A percentile compares a stretch with the other conserved stretches of the same genome.
Conservation (phyloP, 1,139 yeast genomes). For the Blastobotrys ciferrii region DNA sequence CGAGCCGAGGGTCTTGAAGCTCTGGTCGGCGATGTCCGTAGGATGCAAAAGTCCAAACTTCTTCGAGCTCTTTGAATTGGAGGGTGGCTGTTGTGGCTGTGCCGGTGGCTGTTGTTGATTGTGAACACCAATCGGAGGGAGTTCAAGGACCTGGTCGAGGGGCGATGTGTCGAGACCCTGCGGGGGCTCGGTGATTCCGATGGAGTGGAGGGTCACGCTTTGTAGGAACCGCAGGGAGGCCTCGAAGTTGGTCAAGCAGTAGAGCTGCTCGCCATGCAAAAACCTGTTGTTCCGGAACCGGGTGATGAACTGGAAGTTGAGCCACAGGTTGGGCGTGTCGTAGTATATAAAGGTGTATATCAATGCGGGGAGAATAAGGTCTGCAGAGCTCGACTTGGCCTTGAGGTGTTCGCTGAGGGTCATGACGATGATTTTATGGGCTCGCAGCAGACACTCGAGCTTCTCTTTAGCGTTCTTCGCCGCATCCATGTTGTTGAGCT, state of each 20-base stretch:
- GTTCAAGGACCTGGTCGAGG: constrained; percentile 1
- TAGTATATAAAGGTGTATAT: constrained; percentile 49
- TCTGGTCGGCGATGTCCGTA: constrained; percentile 31
- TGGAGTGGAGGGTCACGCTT: constrained; percentile 44
- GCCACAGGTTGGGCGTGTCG: constrained; percentile 45
- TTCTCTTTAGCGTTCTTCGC: constrained; percentile 42
- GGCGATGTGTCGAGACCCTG: constrained; percentile 17
- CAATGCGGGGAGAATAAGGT: constrained; percentile 55
- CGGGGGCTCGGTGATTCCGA: constrained; percentile 29
- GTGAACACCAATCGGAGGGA: neutral
- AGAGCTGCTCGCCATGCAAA: constrained; percentile 51
- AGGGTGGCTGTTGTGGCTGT: constrained; percentile 1
- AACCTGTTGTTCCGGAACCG: constrained; percentile 52
- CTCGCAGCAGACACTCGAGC: constrained; percentile 39
- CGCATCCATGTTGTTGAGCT: constrained; percentile 28
- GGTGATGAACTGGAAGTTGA: constrained; percentile 53
- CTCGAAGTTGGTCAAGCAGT: constrained; percentile 61
- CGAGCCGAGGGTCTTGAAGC: constrained; percentile 33
- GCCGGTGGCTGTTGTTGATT: constrained; percentile 1
- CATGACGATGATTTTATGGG: constrained; percentile 42
- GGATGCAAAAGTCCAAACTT: constrained; percentile 7
- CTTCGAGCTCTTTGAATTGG: neutral
- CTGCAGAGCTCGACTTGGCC: constrained; percentile 39
- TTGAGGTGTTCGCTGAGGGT: constrained; percentile 30
- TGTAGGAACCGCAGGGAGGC: constrained; percentile 60